Evolutionary conservation across 106 monocot species (phyloP).

Genomic region (Gastrodia elata): DNA sequence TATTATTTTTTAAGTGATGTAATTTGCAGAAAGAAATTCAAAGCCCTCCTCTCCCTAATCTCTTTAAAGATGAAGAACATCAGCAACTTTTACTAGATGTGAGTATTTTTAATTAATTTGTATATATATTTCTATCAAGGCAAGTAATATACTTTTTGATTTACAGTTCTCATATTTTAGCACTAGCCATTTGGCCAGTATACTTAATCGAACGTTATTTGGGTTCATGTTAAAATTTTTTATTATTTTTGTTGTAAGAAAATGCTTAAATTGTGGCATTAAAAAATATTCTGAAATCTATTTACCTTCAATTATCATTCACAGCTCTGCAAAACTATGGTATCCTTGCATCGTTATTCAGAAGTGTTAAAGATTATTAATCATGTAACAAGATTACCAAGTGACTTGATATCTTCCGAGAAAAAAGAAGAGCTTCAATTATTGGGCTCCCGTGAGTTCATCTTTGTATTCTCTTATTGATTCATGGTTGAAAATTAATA

Average conservation of each 20-base stretch:
- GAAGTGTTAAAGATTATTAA: conserved; percentile 76
- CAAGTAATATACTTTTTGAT: neutral
- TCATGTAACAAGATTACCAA: conserved; percentile 30
- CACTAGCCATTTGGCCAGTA: neutral
- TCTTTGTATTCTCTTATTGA: neutral
- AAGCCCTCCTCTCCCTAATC: conserved; percentile 65
- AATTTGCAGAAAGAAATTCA: conserved; percentile 27
- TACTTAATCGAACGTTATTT: neutral
- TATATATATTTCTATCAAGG: neutral
- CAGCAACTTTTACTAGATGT: conserved; percentile 66
- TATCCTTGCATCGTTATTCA: conserved; percentile 46
- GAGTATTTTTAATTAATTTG: conserved; percentile 21
- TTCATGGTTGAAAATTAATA: neutral
- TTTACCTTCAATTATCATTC: conserved; percentile 4
- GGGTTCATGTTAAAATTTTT: neutral
- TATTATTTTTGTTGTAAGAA: neutral
- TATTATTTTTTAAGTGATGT: neutral
- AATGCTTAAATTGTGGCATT: neutral
- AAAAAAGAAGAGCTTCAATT: conserved; percentile 74
- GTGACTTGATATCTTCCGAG: conserved; percentile 34
- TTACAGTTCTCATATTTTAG: neutral
- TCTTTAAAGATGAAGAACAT: conserved; percentile 58
- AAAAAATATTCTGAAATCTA: neutral
- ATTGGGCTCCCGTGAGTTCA: conserved; percentile 73
- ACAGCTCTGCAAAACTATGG: conserved; percentile 73